These are phyloP conservation scores for Spiraea crenata DNA, from an alignment of 331 rosid genomes.

Conservation along the genomic window DNA sequence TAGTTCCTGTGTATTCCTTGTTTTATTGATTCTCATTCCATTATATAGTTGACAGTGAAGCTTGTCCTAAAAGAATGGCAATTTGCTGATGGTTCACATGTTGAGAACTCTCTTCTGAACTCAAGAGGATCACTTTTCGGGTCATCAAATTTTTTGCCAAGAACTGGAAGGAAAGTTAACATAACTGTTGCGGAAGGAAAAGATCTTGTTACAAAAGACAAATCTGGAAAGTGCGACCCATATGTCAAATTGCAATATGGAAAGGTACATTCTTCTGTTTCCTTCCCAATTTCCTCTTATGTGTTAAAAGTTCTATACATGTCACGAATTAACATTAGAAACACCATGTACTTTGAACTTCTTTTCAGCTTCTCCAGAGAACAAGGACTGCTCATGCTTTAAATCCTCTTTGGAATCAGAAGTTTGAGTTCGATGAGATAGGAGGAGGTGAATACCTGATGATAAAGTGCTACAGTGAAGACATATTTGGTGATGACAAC, in stretches of 20 bases:
- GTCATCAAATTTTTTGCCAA: slow-evolving; percentile 58
- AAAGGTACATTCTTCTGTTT: slow-evolving; percentile 49
- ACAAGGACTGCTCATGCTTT: slow-evolving; percentile 49
- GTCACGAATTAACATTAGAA: slow-evolving; percentile 12
- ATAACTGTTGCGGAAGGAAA: slow-evolving; percentile 77
- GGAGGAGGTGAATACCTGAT: slow-evolving; percentile 76
- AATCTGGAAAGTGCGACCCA: slow-evolving; percentile 58
- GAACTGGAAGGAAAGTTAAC: slow-evolving; percentile 79
- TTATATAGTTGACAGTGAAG: slow-evolving; percentile 71
- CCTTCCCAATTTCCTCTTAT: slow-evolving; percentile 2
- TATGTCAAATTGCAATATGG: slow-evolving; percentile 87
- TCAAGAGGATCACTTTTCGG: slow-evolving; percentile 53
- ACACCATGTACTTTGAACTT: slow-evolving; percentile 18
- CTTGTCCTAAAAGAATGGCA: slow-evolving; percentile 91
- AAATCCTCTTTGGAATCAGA: slow-evolving; percentile 71
- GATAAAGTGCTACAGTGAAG: slow-evolving; percentile 65
- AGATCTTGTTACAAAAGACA: slow-evolving; percentile 65
- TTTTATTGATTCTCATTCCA: not conserved
- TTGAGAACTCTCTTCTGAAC: slow-evolving; percentile 35
- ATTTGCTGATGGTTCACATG: slow-evolving; percentile 83
- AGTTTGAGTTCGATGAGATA: slow-evolving; percentile 79
- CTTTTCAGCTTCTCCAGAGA: slow-evolving; percentile 55
- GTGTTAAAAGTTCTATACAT: slow-evolving; percentile 5
- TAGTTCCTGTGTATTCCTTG: not conserved
- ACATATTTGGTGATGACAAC: slow-evolving; percentile 71